Conservation (phyloP, 176 grass and related monocot genomes). For the Sorghum bicolor region Sorghum_bicolor_NCBIv3 NC_012875.2:48608501-48609000, state of each 20-base stretch:
- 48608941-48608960: background rate
- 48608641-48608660: conserved; percentile 52
- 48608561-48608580: background rate
- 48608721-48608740: conserved; percentile 56
- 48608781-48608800: conserved; percentile 55
- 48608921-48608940: background rate
- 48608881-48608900: background rate
- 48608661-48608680: conserved; percentile 77
- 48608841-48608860: background rate
- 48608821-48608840: conserved; percentile 9
- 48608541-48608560: background rate
- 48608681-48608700: conserved; percentile 63
- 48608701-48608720: conserved; percentile 43
- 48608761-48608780: conserved; percentile 67
- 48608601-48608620: conserved; percentile 42
- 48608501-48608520: conserved; percentile 52
- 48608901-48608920: conserved; percentile 1
- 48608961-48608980: background rate
- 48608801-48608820: background rate
- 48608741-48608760: conserved; percentile 58
- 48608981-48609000: background rate
- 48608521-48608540: conserved; percentile 57
- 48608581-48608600: background rate
- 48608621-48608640: conserved; percentile 56
- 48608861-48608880: background rate